Percentiles rank a stretch among this genome's conserved stretches.
phyloP scores from a whole-genome alignment of 2,329 filamentous ascomycete genomes.

The Paramyrothecium roridum region DNA sequence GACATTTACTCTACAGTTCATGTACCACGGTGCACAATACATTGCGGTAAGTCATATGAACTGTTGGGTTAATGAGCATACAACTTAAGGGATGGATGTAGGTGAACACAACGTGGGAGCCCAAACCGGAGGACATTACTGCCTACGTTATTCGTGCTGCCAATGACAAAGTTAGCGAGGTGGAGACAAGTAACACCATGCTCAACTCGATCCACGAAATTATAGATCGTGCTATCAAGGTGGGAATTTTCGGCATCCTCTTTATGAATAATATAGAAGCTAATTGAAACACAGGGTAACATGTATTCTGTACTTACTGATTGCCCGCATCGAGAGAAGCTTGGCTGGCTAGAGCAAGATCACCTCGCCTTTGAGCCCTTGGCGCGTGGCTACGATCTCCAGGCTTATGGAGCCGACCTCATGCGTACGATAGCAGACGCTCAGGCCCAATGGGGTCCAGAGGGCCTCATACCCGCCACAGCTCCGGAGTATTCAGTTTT shows the following conservation, averaged over 20 bases:
- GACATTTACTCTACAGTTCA: background rate
- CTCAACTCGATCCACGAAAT: background rate
- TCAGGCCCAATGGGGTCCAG: background rate
- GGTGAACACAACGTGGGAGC: background rate
- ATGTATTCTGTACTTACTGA: background rate
- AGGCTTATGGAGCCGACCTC: background rate
- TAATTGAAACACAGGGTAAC: background rate
- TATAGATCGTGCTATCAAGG: background rate
- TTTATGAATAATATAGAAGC: too few relatives aligned
- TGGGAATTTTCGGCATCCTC: background rate
- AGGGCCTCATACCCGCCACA: background rate
- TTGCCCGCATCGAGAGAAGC: background rate
- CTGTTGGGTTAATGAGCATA: too few relatives aligned
- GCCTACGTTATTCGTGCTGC: background rate
- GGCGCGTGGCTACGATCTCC: background rate
- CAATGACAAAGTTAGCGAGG: background rate
- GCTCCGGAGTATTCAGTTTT: background rate
- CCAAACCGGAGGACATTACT: background rate
- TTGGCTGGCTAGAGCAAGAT: background rate
- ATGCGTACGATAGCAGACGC: background rate
- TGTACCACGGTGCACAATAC: background rate
- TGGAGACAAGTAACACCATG: background rate
- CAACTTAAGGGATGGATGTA: background rate
- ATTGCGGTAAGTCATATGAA: background rate
- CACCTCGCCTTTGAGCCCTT: background rate